Conservation (phyloP, 1,139 yeast species). For the Eremothecium coryli region DNA sequence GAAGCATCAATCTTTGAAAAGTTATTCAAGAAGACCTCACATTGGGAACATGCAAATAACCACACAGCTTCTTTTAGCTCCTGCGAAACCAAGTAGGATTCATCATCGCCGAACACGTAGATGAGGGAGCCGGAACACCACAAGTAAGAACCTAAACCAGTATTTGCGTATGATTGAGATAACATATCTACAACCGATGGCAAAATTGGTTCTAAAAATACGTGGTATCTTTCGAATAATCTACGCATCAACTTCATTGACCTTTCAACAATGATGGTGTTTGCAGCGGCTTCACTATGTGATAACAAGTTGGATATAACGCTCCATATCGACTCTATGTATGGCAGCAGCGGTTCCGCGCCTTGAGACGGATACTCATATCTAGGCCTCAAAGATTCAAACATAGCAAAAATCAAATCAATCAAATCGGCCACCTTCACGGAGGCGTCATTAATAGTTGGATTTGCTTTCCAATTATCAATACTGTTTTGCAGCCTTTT, state of each 20-base stretch:
- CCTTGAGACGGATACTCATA: constrained; percentile 28
- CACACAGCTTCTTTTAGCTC: constrained; percentile 38
- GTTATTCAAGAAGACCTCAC: constrained; percentile 35
- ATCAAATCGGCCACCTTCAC: constrained; percentile 61
- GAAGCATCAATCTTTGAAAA: constrained; percentile 24
- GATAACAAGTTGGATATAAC: constrained; percentile 15
- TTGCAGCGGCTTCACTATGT: constrained; percentile 20
- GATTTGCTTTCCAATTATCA: constrained; percentile 22
- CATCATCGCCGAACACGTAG: constrained; percentile 66
- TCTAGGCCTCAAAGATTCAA: constrained; percentile 48
- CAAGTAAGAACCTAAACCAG: constrained; percentile 71
- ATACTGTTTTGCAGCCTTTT: constrained; percentile 35
- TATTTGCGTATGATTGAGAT: constrained; percentile 56
- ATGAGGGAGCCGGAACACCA: constrained; percentile 86
- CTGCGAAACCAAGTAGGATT: constrained; percentile 27
- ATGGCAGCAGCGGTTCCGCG: constrained; percentile 25
- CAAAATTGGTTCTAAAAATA: constrained; percentile 55
- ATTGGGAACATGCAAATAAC: constrained; percentile 42
- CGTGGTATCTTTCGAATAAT: constrained; percentile 44
- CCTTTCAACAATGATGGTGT: constrained; percentile 46
- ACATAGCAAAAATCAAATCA: constrained; percentile 65
- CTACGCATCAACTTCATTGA: constrained; percentile 58
- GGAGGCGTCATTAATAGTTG: constrained; percentile 34
- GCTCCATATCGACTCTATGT: constrained; percentile 24
- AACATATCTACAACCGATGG: constrained; percentile 57